Base-by-base conservation (phyloP, 257 asterid genomes). In the Ilex asprella region DNA sequence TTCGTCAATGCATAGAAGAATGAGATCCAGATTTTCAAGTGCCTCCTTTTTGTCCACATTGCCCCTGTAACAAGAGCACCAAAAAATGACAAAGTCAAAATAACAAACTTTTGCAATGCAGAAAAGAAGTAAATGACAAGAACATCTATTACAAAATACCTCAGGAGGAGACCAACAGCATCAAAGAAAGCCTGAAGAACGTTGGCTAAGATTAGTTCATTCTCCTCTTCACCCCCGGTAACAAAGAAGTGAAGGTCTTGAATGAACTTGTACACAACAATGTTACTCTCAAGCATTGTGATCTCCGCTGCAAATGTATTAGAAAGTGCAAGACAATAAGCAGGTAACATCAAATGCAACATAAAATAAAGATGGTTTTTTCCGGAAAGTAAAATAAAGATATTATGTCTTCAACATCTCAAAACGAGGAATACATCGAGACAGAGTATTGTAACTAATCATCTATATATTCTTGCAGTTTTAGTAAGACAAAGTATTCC, bases 231-330 rank as follows among this genome's bases (percentile, higher is more conserved):
- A 67, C 92, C 74, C 39, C 96, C 95, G 31, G 83, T 82, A 59
- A 88, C 95, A 72, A 73, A 88, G 67, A 88, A 86, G 73, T 86
- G 95, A 62, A 88, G 89, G 76, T 88, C 96, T 75, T 88, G 89
- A 47, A 69, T 77, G 74, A 85, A 83, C 79, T 85, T 88, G 86
- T 78, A 88, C 55, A 88, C 79, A 60, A 86, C 79, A 52, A 88
- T 49, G 67, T 88, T 63, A 72, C 77, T 80, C 81, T 83, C 95
- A 63, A 76, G 76, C 88, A 88, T 78, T 49, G 92, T 66, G 80
- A 88, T 78, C 72, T 86, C 95, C 43, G 71, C 96, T 88, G 95
- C 62, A 75, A 41, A 77, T 54, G 41, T 59, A 59, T 64, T 50
- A 41, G 27, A 21, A 21, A 21, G 27, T 21, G 66, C 31, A 52